Percentiles rank a stretch among this genome's conserved stretches.
Conservation (phyloP, 169 alveolate species). For the Amoebophrya sp. region DNA sequence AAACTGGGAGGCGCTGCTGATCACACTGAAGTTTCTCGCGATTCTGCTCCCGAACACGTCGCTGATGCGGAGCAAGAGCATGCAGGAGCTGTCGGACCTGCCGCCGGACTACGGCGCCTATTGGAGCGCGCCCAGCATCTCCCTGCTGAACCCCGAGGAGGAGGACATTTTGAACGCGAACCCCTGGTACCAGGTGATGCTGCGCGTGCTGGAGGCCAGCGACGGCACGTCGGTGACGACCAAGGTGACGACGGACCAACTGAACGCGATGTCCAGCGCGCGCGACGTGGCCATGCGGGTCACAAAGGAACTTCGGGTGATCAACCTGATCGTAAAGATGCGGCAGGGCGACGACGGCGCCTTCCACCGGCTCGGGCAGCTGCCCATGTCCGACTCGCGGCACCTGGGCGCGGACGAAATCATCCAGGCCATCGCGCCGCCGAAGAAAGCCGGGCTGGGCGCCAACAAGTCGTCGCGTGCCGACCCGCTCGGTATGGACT, state of each 20-base stretch:
- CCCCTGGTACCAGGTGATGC: not conserved
- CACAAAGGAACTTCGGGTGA: not conserved
- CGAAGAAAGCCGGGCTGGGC: not conserved
- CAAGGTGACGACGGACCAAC: not conserved
- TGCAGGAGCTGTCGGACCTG: not conserved
- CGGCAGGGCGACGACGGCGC: slow-evolving; percentile 24
- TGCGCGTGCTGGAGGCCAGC: not conserved
- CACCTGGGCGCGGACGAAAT: not conserved
- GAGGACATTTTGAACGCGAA: not conserved
- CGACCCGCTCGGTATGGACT: not conserved
- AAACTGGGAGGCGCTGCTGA: not conserved
- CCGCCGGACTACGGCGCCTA: not conserved
- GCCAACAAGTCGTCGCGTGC: not conserved
- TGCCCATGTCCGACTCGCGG: not conserved
- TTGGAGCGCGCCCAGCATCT: not conserved
- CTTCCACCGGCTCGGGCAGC: not conserved
- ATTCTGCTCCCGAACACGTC: not conserved
- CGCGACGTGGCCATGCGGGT: not conserved
- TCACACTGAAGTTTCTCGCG: not conserved
- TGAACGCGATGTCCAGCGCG: not conserved
- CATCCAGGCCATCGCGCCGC: not conserved
- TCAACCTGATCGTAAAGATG: not conserved
- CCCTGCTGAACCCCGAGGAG: not conserved
- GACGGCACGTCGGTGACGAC: not conserved
- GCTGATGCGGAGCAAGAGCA: not conserved